Evolutionary conservation across 2,329 filamentous ascomycete genomes (phyloP), one percentile per base, ranked within the genome.

Genomic region (Aspergillus sp.): DNA sequence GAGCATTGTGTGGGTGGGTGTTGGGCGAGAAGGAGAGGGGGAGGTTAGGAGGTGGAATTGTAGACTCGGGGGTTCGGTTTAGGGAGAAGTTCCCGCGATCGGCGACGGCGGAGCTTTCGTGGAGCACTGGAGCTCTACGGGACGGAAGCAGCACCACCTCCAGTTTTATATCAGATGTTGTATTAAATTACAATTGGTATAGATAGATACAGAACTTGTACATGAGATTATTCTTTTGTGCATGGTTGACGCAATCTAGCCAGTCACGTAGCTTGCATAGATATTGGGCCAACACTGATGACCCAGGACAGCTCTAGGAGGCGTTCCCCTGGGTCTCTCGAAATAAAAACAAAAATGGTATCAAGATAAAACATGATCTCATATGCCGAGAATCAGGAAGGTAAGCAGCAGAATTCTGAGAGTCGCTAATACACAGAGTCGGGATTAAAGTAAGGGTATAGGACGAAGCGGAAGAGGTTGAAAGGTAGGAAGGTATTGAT

Each of bases 1-100:
- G 67, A 99, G 83, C 96, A 99, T 99, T 63, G 70, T 88, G 61
- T 5, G 11, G 27, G 54, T 55, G 59, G 17, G 54, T 55, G 59
- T 51, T 52, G 55, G 50, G 15, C 9, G 37, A 45, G 31, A 45
- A 31, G 37, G 39, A 48, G 51, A 48, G 23, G 50, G 47, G 58
- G 24, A 52, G 56, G 43, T 48, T 21, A 43, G 52, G 45, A 41
- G 47, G 45, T 43, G 52, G 49, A 47, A 35, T 39, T 46, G 44
- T 43, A 44, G 45, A 43, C 45, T 47, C 31, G 35, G 40, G 12
- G 35, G 15, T 37, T 33, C 24, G 37, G 21, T 17, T 33, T 44
- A 40, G 19, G 44, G 24, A 48, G 51, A 51, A 55, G 50, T 52
- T 52, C 44, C 55, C 43, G 55, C 50, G 49, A 57, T 57, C 37